Evolutionary conservation across 345 rosid genomes (phyloP).

Genomic region (Euphorbia pulcherrima): DNA sequence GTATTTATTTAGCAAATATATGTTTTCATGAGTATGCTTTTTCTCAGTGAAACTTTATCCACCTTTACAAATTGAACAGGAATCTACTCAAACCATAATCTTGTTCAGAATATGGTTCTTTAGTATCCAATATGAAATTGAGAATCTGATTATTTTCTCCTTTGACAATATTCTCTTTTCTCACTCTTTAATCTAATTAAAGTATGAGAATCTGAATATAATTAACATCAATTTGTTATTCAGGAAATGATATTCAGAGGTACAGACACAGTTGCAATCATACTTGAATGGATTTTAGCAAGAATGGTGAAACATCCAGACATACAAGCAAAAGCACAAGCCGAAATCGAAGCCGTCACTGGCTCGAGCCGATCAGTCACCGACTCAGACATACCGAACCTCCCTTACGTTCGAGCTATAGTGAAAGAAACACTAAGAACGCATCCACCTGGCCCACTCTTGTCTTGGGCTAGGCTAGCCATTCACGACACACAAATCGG

Average conservation of each 20-base stretch:
- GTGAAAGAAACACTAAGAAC: conserved; percentile 73
- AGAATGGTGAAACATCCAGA: conserved; percentile 55
- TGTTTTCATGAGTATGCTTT: neutral
- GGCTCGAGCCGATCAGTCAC: conserved; percentile 32
- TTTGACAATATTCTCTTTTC: conserved; percentile 7
- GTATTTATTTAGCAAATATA: neutral
- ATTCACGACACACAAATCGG: conserved; percentile 62
- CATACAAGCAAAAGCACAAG: conserved; percentile 52
- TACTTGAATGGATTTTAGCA: conserved; percentile 60
- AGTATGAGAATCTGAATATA: too few species aligned
- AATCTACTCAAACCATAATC: neutral
- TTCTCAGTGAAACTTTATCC: neutral
- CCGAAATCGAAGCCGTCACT: conserved; percentile 48
- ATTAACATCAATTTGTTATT: neutral
- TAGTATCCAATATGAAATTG: conserved; percentile 17
- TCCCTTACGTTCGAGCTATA: conserved; percentile 57
- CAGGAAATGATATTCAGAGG: conserved; percentile 73
- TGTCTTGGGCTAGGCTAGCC: conserved; percentile 86
- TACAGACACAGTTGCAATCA: conserved; percentile 57
- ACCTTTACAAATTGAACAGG: conserved; percentile 2
- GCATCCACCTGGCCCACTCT: conserved; percentile 89
- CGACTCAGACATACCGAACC: conserved; percentile 53
- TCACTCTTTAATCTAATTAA: neutral
- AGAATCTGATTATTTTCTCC: conserved; percentile 23
- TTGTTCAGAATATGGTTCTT: conserved; percentile 11